These are phyloP conservation scores for Phytophthora pseudosyringae DNA, from an alignment of 352 stramenopile genomes.

Conservation along the genomic window DNA sequence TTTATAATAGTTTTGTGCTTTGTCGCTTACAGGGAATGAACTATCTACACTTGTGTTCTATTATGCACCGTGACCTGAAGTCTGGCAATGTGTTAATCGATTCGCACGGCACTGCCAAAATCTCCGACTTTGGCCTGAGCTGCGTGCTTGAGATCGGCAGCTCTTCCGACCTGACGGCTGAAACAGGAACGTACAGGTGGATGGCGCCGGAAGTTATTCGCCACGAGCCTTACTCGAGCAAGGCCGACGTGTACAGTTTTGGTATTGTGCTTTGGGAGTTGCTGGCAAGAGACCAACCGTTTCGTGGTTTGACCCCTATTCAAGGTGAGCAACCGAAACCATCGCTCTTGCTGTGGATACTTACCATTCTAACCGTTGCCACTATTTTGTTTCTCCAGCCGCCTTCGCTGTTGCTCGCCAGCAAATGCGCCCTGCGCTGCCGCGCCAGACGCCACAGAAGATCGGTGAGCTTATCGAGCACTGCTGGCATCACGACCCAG, in stretches of 20 bases:
- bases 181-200: conserved; percentile 93
- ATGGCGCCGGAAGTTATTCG: conserved; percentile 96
- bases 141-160: conserved; percentile 83
- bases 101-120: conserved; percentile 83
- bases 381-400: conserved; percentile 38
- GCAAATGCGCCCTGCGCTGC: conserved; percentile 84
- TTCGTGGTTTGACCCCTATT: conserved; percentile 83
- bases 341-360: conserved; percentile 2
- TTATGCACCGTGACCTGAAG: conserved; percentile 97
- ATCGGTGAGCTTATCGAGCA: conserved; percentile 84
- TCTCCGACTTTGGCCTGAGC: conserved; percentile 90
- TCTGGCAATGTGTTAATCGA: conserved; percentile 94
- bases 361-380: conserved; percentile 5
- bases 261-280: conserved; percentile 90
- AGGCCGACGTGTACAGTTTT: conserved; percentile 96
- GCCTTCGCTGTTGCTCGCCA: conserved; percentile 87
- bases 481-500: conserved; percentile 86
- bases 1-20: conserved; percentile 5
- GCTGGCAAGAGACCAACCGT: conserved; percentile 85
- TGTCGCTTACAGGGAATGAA: conserved; percentile 86
- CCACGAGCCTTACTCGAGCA: conserved; percentile 94
- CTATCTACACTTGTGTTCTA: conserved; percentile 94
- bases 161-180: conserved; percentile 81
- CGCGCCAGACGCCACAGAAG: conserved; percentile 81
- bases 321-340: conserved; percentile 57